Percentiles rank a stretch among this genome's conserved stretches.
These are phyloP conservation scores for Oidiodendron maius DNA, from an alignment of 495 filamentous ascomycete genomes.

Conservation along the genomic window DNA sequence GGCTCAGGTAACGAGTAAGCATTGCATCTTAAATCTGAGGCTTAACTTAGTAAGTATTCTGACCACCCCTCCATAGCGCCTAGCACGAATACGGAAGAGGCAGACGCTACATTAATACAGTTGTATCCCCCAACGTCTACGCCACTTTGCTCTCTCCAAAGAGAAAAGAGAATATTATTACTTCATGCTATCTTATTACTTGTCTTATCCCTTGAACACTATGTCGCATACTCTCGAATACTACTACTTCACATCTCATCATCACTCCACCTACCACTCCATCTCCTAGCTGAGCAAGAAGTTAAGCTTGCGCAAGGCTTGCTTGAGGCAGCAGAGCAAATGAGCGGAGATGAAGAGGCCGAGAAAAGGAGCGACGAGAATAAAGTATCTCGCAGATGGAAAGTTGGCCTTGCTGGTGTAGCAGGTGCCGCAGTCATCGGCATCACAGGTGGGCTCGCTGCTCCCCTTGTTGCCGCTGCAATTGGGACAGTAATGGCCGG, in stretches of 20 bases:
- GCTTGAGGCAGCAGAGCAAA: constrained; percentile 63
- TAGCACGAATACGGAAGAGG: constrained; percentile 25
- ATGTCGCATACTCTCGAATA: constrained; percentile 68
- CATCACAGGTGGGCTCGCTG: constrained; percentile 70
- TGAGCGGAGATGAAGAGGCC: constrained; percentile 61
- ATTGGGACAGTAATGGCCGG: constrained; percentile 79
- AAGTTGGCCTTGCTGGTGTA: constrained; percentile 68
- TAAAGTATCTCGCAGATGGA: constrained; percentile 64
- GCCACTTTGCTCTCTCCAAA: constrained; percentile 30
- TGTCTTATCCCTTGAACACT: constrained; percentile 74
- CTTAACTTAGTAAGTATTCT: neutral
- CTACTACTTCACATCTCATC: constrained; percentile 65
- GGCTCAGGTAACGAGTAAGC: no score
- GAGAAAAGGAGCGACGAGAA: constrained; percentile 64
- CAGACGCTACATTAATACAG: constrained; percentile 30
- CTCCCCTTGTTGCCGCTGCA: constrained; percentile 75
- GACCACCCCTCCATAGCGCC: constrained; percentile 20
- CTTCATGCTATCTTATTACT: constrained; percentile 63
- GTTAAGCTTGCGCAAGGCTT: constrained; percentile 67
- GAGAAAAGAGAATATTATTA: constrained; percentile 40
- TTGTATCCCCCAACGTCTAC: constrained; percentile 41
- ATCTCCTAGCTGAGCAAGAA: constrained; percentile 65
- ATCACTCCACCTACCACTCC: constrained; percentile 59
- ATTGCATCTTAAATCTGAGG: no score
- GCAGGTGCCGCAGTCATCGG: constrained; percentile 67